These are phyloP conservation scores for Sicyos baderoa DNA, from an alignment of 306 rosid genomes.

Conservation along the genomic window DNA sequence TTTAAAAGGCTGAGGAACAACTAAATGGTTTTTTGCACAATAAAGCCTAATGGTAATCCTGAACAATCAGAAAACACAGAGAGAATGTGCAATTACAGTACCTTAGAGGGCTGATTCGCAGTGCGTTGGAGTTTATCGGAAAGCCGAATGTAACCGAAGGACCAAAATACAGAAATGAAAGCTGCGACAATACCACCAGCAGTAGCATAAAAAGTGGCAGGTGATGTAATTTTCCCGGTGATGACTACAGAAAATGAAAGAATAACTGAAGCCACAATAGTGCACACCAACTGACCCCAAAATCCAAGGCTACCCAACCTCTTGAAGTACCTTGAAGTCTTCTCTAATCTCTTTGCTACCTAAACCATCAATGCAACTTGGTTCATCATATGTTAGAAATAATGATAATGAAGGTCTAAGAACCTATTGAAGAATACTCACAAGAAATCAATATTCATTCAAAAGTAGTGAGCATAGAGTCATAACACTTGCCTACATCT, in stretches of 20 bases:
- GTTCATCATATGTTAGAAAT: slow-evolving; percentile 6
- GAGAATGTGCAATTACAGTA: slow-evolving; percentile 6
- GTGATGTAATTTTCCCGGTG: slow-evolving; percentile 77
- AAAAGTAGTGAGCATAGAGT: neutral
- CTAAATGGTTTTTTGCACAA: neutral
- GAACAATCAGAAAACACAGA: neutral
- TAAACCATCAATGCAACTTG: slow-evolving; percentile 32
- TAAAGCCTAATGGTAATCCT: neutral
- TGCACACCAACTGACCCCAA: slow-evolving; percentile 94
- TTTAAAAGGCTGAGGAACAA: neutral
- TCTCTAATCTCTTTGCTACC: slow-evolving; percentile 84
- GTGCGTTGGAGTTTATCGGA: slow-evolving; percentile 72
- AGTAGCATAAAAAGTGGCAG: slow-evolving; percentile 84
- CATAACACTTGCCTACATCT: neutral
- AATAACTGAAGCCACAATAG: slow-evolving; percentile 81
- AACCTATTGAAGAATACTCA: neutral
- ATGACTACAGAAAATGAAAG: slow-evolving; percentile 75
- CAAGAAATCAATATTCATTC: neutral
- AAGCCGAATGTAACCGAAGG: slow-evolving; percentile 89
- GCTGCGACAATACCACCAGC: slow-evolving; percentile 89
- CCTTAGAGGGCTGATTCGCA: slow-evolving; percentile 83
- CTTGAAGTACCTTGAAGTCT: slow-evolving; percentile 79
- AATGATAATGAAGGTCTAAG: neutral
- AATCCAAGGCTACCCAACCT: slow-evolving; percentile 82
- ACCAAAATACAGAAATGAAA: slow-evolving; percentile 90